A percentile compares a stretch with the other conserved stretches of the same genome.
Evolutionary conservation across 148 eudicot species (phyloP).

Genomic region (Euryodendron excelsum): DNA sequence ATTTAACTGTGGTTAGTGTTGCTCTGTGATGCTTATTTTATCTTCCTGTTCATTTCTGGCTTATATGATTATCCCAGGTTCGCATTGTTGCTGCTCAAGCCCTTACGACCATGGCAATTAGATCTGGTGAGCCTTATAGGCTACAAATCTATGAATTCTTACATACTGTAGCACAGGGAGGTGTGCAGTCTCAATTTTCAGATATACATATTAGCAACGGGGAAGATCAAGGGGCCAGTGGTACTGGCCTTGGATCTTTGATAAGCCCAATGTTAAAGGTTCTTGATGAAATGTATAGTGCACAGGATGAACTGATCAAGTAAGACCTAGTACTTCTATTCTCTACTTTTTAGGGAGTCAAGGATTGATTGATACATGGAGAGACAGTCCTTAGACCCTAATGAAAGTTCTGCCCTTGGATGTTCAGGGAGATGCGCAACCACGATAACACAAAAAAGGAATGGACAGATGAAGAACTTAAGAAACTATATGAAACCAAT

Average conservation of each 20-base stretch:
- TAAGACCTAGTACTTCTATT: slow-evolving; percentile 26
- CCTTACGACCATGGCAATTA: slow-evolving; percentile 88
- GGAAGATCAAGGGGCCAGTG: slow-evolving; percentile 99
- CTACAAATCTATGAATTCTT: slow-evolving; percentile 94
- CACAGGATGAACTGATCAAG: slow-evolving; percentile 94
- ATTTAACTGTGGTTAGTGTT: too few relatives aligned
- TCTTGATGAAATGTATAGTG: slow-evolving; percentile 94
- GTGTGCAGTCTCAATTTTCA: slow-evolving; percentile 94
- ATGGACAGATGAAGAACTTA: slow-evolving; percentile 98
- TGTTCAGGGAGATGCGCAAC: slow-evolving; percentile 87
- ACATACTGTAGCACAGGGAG: slow-evolving; percentile 95
- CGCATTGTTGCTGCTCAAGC: slow-evolving; percentile 98
- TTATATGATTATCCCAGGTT: slow-evolving; percentile 41
- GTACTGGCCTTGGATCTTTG: slow-evolving; percentile 94
- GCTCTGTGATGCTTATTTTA: not conserved
- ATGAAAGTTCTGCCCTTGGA: slow-evolving; percentile 3
- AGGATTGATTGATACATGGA: too few relatives aligned
- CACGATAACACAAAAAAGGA: slow-evolving; percentile 94
- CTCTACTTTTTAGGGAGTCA: not conserved
- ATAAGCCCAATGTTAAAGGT: slow-evolving; percentile 96
- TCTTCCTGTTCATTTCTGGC: not conserved
- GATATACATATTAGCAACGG: slow-evolving; percentile 96
- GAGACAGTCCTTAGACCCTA: too few relatives aligned
- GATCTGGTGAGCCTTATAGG: slow-evolving; percentile 99
- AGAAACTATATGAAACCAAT: slow-evolving; percentile 93